Percentiles rank a stretch among this genome's conserved stretches.
Evolutionary conservation across 257 asterid species (phyloP).

Genomic region (Nicotiana obtusifolia): DNA sequence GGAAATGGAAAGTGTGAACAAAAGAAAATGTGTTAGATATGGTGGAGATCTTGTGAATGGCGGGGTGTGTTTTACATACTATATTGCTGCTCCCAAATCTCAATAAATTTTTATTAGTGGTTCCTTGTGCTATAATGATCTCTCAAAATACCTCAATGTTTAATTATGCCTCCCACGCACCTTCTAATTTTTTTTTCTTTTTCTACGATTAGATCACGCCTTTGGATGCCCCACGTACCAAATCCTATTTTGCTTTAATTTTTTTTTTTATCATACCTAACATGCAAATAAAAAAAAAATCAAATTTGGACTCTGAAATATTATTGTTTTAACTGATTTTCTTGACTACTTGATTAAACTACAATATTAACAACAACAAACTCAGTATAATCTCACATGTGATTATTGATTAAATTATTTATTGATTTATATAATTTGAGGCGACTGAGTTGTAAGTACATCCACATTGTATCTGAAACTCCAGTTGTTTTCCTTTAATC

Average conservation of each 20-base stretch:
- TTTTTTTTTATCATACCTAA: background rate
- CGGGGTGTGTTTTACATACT: background rate
- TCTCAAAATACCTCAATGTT: background rate
- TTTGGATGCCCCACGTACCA: background rate
- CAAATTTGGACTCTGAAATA: too few species aligned
- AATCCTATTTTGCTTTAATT: background rate
- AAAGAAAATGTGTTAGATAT: background rate
- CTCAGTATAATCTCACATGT: too few species aligned
- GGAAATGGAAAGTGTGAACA: background rate
- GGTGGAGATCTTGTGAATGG: slow-evolving; percentile 23
- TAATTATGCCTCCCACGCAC: background rate
- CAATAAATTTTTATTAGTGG: background rate
- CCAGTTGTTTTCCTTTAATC: too few species aligned
- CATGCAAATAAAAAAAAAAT: too few species aligned
- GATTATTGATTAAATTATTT: too few species aligned
- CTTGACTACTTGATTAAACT: too few species aligned
- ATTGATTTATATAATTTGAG: too few species aligned
- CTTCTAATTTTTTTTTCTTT: background rate
- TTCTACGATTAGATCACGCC: background rate
- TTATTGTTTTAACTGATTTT: too few species aligned
- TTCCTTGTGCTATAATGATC: background rate
- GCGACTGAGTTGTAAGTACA: too few species aligned
- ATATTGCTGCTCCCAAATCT: background rate
- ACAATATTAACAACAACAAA: too few species aligned
- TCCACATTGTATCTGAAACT: too few species aligned